Base-by-base conservation (phyloP, 768 basidiomycete species). In the Tricholoma saponaceum region DNA sequence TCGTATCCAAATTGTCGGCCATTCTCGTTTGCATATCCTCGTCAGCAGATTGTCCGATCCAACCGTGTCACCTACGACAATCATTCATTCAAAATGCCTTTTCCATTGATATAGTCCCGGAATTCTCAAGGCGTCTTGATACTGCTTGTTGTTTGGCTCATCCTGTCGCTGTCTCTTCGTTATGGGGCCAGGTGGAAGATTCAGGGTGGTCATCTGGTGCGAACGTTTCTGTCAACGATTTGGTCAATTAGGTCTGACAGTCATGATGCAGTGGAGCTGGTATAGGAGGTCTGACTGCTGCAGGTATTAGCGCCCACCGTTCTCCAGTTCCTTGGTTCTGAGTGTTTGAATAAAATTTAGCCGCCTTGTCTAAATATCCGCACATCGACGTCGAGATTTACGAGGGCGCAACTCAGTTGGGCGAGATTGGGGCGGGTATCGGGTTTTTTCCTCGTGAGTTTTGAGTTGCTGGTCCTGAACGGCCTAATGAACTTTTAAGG, bases 151-250 rank as follows among this genome's bases (percentile, higher is more conserved):
- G 8, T 8, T 28, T 28, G 28, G 28, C 28, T 28, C 8, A 28
- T 28, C 28, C n/a, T n/a, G n/a, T n/a, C 28, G 28, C 35, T 41
- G 26, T 41, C 43, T 51, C 44, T 47, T 43, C 53, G 52, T 58
- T 30, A 73, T 75, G 72, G 50, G 60, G 59, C 62, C 70, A 58
- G 62, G 59, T 35, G 65, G 67, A 52, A 81, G 72, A 58, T 69
- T 84, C 60, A 76, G 72, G 62, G 80, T 84, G 54, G 82, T 77
- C 18, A 81, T 85, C 41, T 83, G 83, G 84, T 84, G 60, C 58
- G 75, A 70, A 51, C 18, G 49, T 46, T n/a, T 20, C 39, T 46
- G 53, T 54, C 56, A 33, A 55, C 30, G 30, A 33, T 43, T 44
- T 58, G 55, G 52, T 51, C 64, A 47, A 28, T 54, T 60, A 60